Base-by-base conservation (phyloP, 1,284 basidiomycete species). In the Cryptococcus depauperatus region DNA sequence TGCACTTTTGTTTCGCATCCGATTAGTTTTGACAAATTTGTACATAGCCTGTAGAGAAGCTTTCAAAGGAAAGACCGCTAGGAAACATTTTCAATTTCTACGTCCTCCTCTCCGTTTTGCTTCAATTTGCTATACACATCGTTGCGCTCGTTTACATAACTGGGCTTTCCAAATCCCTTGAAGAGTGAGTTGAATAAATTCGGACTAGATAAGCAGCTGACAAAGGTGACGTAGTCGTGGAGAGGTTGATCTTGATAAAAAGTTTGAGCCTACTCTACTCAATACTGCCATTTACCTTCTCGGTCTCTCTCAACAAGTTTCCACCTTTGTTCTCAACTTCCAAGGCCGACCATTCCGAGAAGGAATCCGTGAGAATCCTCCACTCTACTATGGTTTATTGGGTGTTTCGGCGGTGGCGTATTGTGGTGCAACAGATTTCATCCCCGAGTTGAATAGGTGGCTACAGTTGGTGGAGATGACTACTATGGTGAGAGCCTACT, bases 321-420 rank as follows among this genome's bases (percentile, higher is more conserved):
- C 91, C 8, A 95, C 91, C 0, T 95, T 96, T 62, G 83, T 89
- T 3, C 89, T 95, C 74, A 96, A 96, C 73, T 96, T 91, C 78
- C 88, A 90, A 78, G 92, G 91, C 7, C 84, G 91, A 32, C 91
- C 92, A 0, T 96, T 95, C 83, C 82, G 91, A 35, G 91, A 96
- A 71, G 88, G 88, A 35, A 93, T 96, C 62, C 77, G 85, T 3
- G 91, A 96, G 71, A 96, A 96, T 69, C 75, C 83, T 11, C 84
- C 88, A 3, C 69, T 96, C n/a, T 93, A 81, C 69, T 95, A 82
- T 73, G 91, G 91, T 33, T 79, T 96, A 10, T 74, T 93, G 35
- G 85, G 84, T 18, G 91, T 86, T 19, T 81, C 81, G 47, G 78
- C 80, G 3, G 90, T 96, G 10, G 92, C 92, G 7, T 87, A 95